Conservation (phyloP, 73 alveolate genomes). For the Paramecium pentaurelia region DNA sequence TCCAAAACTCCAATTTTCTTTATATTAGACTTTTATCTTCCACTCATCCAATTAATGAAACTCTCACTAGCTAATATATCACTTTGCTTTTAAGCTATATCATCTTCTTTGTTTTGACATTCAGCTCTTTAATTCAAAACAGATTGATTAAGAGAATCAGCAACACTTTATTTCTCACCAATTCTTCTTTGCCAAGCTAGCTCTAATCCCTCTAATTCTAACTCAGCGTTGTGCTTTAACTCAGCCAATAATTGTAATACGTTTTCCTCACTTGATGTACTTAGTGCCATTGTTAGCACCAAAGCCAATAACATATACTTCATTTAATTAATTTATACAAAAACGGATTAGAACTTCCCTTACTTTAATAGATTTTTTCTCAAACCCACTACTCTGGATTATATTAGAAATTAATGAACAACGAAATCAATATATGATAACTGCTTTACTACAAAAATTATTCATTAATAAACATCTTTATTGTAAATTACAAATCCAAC, state of each 20-base stretch:
- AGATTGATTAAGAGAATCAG: background rate
- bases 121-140: background rate
- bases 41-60: conserved; percentile 17
- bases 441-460: background rate
- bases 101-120: background rate
- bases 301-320: background rate
- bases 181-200: conserved; percentile 36
- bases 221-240: conserved; percentile 20
- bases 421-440: background rate
- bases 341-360: conserved; percentile 16
- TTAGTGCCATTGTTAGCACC: background rate
- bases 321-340: conserved; percentile 7
- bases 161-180: background rate
- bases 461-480: background rate
- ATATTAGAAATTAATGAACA: background rate
- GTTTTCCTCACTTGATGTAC: conserved; percentile 17
- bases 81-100: background rate
- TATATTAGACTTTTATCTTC: background rate
- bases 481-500: background rate
- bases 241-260: background rate
- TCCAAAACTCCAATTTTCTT: conserved; percentile 29
- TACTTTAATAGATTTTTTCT: background rate
- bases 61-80: background rate
- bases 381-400: background rate
- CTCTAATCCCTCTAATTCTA: conserved; percentile 22